Conservation (phyloP, 768 basidiomycete species). For the Mycena metata region DNA sequence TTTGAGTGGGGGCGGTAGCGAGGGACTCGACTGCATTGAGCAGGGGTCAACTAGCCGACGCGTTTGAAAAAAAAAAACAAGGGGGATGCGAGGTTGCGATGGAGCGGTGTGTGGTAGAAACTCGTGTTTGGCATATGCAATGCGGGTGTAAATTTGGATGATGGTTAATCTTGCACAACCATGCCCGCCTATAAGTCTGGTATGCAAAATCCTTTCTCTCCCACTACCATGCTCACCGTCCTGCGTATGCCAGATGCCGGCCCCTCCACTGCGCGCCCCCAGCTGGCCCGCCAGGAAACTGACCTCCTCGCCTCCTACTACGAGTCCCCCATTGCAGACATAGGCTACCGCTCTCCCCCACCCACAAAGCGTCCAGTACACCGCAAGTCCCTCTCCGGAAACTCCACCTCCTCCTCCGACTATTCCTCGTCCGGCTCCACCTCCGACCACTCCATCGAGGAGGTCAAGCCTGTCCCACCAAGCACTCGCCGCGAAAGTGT, state of each 20-base stretch:
- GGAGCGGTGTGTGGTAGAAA: background rate
- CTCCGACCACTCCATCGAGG: slow-evolving; percentile 38
- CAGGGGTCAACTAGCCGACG: no score
- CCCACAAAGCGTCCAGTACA: slow-evolving; percentile 12
- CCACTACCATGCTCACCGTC: slow-evolving; percentile 48
- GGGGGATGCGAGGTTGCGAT: no score
- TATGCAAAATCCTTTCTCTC: background rate
- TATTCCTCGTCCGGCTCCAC: slow-evolving; percentile 62
- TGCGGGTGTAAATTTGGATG: background rate
- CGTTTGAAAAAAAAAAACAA: no score
- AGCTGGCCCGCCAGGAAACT: slow-evolving; percentile 51
- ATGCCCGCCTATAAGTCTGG: slow-evolving; percentile 5
- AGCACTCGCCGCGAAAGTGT: slow-evolving; percentile 60
- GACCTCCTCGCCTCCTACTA: slow-evolving; percentile 67
- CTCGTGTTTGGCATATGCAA: slow-evolving; percentile 3
- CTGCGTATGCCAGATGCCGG: slow-evolving; percentile 45
- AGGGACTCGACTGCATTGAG: no score
- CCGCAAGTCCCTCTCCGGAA: slow-evolving; percentile 36
- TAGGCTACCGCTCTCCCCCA: slow-evolving; percentile 36
- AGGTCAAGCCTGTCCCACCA: slow-evolving; percentile 37
- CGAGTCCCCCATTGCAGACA: slow-evolving; percentile 65
- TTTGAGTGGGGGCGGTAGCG: no score
- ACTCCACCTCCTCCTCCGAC: slow-evolving; percentile 62
- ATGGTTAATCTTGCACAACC: background rate
- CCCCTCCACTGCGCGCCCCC: slow-evolving; percentile 35